Evolutionary conservation across 352 stramenopile genomes (phyloP), one percentile per base, ranked within the genome.

Genomic region (Phytophthora colocasiae): DNA sequence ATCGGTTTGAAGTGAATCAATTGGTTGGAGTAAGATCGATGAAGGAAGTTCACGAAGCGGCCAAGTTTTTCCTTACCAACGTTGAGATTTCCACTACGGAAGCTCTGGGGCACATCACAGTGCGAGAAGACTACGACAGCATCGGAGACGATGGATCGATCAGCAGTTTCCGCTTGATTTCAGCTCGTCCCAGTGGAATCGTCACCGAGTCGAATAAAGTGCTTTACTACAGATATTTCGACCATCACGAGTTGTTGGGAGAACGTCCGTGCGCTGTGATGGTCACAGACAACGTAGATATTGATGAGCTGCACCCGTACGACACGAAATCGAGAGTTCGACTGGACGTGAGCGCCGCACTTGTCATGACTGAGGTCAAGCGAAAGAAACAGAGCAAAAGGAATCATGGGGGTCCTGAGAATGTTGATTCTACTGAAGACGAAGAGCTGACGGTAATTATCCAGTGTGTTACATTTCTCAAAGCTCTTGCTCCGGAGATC

Each of bases 81-180:
- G 66, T 87, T 61, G 73, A 89, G 56, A 85, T 85, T 53, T 73
- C 41, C 31, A 77, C 84, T 6, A 75, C 75, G 3, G 77, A 84
- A 43, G 41, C 65, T 10, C 32, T 88, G 8, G 77, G 75, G 6
- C 53, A 84, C 14, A 45, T 81, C 14, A 85, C 74, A 7, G 49
- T 82, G 15, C 49, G 76, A 15, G 73, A 85, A 27, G 71, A 78
- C 51, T 77, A 80, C 27, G 69, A 81, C 51, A 68, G 32, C 9
- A 43, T 71, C 15, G 62, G 65, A 14, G 57, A 62, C n/a, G 53
- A 60, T 26, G 48, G 52, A 11, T 62, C 56, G 5, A 69, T 74
- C n/a, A 44, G 43, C 3, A 69, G 71, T 15, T 66, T 73, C 43
- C 73, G 73, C 1, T 26, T 81, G 26, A 56, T 79, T 6, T 72